A percentile compares a stretch with the other conserved stretches of the same genome.
phyloP scores from a whole-genome alignment of 2,329 filamentous ascomycete species.

The Fusarium sp. region DNA sequence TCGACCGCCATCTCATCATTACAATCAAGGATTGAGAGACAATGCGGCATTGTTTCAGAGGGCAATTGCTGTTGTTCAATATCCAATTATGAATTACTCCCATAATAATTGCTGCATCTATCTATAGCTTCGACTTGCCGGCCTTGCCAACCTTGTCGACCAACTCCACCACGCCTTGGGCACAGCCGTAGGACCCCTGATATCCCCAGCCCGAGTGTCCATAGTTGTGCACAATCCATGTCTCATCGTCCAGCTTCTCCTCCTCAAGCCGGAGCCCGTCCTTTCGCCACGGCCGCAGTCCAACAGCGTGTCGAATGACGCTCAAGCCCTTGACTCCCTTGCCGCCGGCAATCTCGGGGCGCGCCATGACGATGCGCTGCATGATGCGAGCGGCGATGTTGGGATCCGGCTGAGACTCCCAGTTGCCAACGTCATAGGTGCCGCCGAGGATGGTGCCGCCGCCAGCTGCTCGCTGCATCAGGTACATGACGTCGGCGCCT shows the following conservation, averaged over 20 bases:
- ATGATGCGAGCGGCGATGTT: slow-evolving; percentile 88
- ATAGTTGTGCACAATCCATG: slow-evolving; percentile 84
- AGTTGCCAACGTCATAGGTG: slow-evolving; percentile 84
- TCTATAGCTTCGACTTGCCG: slow-evolving; percentile 51
- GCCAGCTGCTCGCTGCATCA: slow-evolving; percentile 85
- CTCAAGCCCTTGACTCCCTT: slow-evolving; percentile 81
- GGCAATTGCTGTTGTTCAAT: too few relatives aligned
- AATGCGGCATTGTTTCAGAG: neutral
- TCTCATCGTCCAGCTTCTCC: slow-evolving; percentile 65
- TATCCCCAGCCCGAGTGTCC: slow-evolving; percentile 87
- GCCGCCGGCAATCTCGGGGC: slow-evolving; percentile 75
- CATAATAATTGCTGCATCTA: neutral
- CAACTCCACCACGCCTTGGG: slow-evolving; percentile 76
- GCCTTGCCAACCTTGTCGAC: slow-evolving; percentile 71
- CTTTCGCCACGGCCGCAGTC: slow-evolving; percentile 81
- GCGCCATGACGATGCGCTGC: slow-evolving; percentile 78
- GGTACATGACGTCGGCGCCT: slow-evolving; percentile 80
- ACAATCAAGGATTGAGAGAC: neutral
- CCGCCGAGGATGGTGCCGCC: slow-evolving; percentile 92
- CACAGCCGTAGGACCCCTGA: slow-evolving; percentile 79
- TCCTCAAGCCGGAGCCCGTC: slow-evolving; percentile 83
- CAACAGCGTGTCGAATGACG: slow-evolving; percentile 86
- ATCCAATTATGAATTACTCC: neutral
- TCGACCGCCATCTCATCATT: neutral
- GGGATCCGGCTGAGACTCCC: slow-evolving; percentile 84